Evolutionary conservation across 2,329 filamentous ascomycete genomes (phyloP).

Genomic region (Exserohilum turcica): DNA sequence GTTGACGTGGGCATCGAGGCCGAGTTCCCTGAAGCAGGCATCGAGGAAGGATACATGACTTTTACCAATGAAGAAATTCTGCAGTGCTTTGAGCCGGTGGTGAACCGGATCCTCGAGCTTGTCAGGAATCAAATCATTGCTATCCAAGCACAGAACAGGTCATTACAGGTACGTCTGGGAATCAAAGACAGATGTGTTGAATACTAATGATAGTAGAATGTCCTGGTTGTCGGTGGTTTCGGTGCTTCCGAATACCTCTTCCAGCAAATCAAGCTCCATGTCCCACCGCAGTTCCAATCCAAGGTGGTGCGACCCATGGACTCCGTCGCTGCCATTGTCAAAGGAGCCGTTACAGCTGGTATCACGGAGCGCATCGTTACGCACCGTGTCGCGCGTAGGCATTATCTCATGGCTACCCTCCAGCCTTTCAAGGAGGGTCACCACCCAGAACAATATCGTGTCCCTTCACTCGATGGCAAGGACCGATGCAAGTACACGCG

Average conservation of each 20-base stretch:
- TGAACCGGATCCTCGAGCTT: conserved; percentile 93
- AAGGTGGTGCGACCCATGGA: conserved; percentile 99
- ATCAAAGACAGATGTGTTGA: neutral
- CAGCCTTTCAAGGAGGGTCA: conserved; percentile 99
- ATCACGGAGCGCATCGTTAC: conserved; percentile 97
- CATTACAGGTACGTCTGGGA: conserved; percentile 70
- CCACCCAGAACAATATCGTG: conserved; percentile 96
- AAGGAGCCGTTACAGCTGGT: conserved; percentile 95
- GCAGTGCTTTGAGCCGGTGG: conserved; percentile 97
- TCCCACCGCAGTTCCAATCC: conserved; percentile 96
- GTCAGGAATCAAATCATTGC: conserved; percentile 98
- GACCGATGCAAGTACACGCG: conserved; percentile 98
- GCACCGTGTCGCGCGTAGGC: conserved; percentile 92
- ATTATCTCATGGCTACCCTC: conserved; percentile 98
- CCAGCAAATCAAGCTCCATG: conserved; percentile 98
- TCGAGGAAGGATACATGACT: conserved; percentile 99
- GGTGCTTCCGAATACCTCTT: conserved; percentile 98
- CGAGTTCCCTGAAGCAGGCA: conserved; percentile 95
- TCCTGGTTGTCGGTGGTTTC: conserved; percentile 96
- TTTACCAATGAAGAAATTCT: conserved; percentile 99
- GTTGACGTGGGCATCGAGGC: conserved; percentile 98
- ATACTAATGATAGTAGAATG: conserved; percentile 64
- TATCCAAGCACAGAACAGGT: conserved; percentile 94
- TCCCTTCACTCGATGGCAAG: conserved; percentile 93
- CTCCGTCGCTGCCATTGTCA: conserved; percentile 97